phyloP scores from a whole-genome alignment of 345 rosid species.

The Murraya paniculata region DNA sequence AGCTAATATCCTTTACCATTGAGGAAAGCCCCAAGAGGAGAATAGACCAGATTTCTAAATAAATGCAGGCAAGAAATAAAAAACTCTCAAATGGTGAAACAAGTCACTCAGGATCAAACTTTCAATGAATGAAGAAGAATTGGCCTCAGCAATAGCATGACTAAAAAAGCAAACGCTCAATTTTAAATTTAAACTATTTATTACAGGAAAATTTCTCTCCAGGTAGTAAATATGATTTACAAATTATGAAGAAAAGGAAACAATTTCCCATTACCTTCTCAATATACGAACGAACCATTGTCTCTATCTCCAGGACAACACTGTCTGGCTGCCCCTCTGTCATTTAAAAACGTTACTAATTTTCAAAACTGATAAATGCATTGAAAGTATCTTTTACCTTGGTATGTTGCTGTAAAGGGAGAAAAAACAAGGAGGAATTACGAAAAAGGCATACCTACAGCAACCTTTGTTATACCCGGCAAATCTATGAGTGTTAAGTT shows the following conservation, averaged over 20 bases:
- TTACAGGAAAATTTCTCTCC: background rate
- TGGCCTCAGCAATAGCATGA: background rate
- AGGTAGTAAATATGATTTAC: background rate
- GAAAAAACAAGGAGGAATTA: background rate
- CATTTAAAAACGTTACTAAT: conserved; percentile 11
- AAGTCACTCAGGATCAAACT: background rate
- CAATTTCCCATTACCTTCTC: conserved; percentile 43
- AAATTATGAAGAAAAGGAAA: background rate
- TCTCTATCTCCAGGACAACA: conserved; percentile 56
- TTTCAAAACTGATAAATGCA: background rate
- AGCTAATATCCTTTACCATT: background rate
- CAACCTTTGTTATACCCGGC: conserved; percentile 75
- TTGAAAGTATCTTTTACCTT: background rate
- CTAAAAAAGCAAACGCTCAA: background rate
- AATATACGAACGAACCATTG: conserved; percentile 60
- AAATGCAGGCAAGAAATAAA: background rate
- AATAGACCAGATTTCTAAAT: background rate
- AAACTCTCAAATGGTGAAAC: background rate
- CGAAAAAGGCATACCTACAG: conserved; percentile 42
- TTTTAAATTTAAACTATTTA: background rate
- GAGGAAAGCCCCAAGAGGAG: background rate
- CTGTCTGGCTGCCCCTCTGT: conserved; percentile 69
- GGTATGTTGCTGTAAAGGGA: background rate
- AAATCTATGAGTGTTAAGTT: conserved; percentile 68
- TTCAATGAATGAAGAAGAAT: background rate